phyloP scores from a whole-genome alignment of 192 early-diverging fungal genomes.

The Backusella tuberculispora region DNA sequence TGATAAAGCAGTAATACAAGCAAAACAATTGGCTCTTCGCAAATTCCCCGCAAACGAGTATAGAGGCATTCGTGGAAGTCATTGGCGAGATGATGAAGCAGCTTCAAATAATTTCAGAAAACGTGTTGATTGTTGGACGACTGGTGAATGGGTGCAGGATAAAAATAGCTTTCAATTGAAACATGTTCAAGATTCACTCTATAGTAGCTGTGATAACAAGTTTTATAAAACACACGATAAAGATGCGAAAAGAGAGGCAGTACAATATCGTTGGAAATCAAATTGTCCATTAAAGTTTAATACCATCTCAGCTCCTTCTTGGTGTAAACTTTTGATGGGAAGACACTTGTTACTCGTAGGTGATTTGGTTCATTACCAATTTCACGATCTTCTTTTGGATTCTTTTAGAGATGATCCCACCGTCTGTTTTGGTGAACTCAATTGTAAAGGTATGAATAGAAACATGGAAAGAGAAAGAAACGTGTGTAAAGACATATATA shows the following conservation, averaged over 20 bases:
- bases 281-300: conserved; percentile 29
- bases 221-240: conserved; percentile 21
- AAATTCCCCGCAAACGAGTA: neutral
- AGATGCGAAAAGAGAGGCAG: conserved; percentile 25
- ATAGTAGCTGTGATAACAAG: conserved; percentile 33
- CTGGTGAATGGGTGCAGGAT: conserved; percentile 29
- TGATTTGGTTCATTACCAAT: conserved; percentile 53
- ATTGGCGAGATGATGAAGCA: neutral
- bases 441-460: conserved; percentile 48
- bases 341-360: conserved; percentile 55
- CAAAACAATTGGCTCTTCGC: conserved; percentile 8
- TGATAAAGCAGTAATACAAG: conserved; percentile 11
- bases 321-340: conserved; percentile 45
- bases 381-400: conserved; percentile 59
- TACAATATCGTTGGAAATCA: conserved; percentile 33
- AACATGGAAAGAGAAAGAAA: neutral
- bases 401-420: conserved; percentile 55
- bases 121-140: conserved; percentile 34
- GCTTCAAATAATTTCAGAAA: conserved; percentile 1
- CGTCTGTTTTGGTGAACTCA: conserved; percentile 58
- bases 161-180: conserved; percentile 5
- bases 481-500: neutral
- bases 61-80: conserved; percentile 9
- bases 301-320: conserved; percentile 27
- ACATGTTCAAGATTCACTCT: conserved; percentile 42